Conservation (phyloP, 2,329 filamentous ascomycete species). For the Thielaviopsis punctulata region DNA sequence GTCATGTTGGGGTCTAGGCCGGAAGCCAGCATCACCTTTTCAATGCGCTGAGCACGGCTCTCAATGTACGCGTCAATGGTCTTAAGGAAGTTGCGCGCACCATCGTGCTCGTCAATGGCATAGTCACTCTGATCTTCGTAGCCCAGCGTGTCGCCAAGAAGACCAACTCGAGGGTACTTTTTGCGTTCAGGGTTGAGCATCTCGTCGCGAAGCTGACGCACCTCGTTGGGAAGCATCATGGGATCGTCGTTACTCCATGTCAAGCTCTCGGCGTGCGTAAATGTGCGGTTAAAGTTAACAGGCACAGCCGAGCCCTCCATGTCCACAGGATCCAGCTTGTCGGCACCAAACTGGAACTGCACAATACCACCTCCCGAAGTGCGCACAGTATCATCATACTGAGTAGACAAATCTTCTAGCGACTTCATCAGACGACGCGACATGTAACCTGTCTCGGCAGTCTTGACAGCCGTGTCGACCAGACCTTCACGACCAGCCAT, state of each 20-base stretch:
- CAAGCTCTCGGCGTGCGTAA: slow-evolving; percentile 57
- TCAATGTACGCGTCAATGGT: slow-evolving; percentile 59
- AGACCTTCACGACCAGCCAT: slow-evolving; percentile 97
- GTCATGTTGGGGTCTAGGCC: slow-evolving; percentile 25
- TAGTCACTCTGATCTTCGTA: slow-evolving; percentile 56
- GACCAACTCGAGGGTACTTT: slow-evolving; percentile 42
- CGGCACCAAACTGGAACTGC: slow-evolving; percentile 94
- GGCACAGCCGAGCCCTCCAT: slow-evolving; percentile 93
- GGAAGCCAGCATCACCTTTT: slow-evolving; percentile 31
- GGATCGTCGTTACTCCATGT: slow-evolving; percentile 67
- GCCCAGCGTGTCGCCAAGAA: slow-evolving; percentile 44
- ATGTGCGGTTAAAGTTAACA: slow-evolving; percentile 82
- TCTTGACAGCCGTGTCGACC: slow-evolving; percentile 97
- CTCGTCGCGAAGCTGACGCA: slow-evolving; percentile 48
- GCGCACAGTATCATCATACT: slow-evolving; percentile 88
- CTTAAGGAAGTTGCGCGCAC: slow-evolving; percentile 63
- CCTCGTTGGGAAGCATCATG: slow-evolving; percentile 57
- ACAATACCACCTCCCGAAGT: slow-evolving; percentile 80
- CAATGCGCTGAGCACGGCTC: slow-evolving; percentile 43
- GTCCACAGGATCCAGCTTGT: slow-evolving; percentile 87
- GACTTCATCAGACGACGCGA: slow-evolving; percentile 96
- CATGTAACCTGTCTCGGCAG: slow-evolving; percentile 98
- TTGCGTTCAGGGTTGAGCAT: slow-evolving; percentile 51
- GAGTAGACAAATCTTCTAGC: slow-evolving; percentile 78
- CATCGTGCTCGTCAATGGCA: slow-evolving; percentile 62